Conservation (phyloP, 2,329 filamentous ascomycete genomes). For the Graphiopsis chlorocephala region DNA sequence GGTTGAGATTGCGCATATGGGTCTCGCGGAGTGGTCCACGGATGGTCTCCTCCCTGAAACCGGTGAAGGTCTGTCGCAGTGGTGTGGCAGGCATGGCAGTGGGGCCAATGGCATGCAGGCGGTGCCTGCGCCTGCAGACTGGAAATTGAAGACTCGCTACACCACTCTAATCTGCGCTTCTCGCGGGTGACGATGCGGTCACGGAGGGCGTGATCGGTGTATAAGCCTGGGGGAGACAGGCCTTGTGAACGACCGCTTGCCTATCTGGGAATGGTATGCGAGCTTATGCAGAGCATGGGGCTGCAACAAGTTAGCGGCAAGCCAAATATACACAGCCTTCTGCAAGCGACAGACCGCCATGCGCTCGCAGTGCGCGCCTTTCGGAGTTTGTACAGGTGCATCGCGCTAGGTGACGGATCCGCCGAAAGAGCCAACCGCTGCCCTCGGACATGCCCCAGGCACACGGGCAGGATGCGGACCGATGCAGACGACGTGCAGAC, state of each 20-base stretch:
- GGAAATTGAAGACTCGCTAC: conserved; percentile 9
- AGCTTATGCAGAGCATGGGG: not conserved
- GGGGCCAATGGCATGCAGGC: conserved; percentile 10
- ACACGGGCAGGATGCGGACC: conserved; percentile 11
- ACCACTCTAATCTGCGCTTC: not conserved
- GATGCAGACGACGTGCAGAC: conserved; percentile 13
- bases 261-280: not conserved
- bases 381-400: conserved; percentile 8
- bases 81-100: conserved; percentile 9
- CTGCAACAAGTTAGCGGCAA: not conserved
- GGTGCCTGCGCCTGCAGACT: conserved; percentile 10
- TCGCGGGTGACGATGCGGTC: conserved; percentile 8
- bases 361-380: not conserved
- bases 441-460: not conserved
- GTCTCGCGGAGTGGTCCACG: not conserved
- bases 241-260: not conserved
- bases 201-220: conserved; percentile 4
- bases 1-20: conserved; percentile 10
- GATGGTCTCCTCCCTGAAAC: not conserved
- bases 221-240: not conserved
- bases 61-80: conserved; percentile 11
- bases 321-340: conserved; percentile 16
- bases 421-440: conserved; percentile 7
- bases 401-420: conserved; percentile 7
- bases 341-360: conserved; percentile 4